Conservation (phyloP, 2,329 filamentous ascomycete genomes). For the Bipolaris cookei region DNA sequence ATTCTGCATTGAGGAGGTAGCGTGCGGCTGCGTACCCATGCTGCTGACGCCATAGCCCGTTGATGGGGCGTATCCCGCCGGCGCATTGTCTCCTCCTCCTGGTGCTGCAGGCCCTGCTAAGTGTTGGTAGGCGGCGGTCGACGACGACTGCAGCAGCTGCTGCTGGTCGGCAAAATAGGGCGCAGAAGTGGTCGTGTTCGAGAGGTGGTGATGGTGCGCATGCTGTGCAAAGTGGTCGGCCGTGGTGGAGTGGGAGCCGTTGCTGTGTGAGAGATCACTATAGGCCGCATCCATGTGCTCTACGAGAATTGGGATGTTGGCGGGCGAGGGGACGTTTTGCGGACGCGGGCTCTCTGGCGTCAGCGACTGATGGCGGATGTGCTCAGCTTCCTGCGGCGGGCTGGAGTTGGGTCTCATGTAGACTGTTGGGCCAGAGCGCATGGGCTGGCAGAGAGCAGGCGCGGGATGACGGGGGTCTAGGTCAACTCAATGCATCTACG, state of each 20-base stretch:
- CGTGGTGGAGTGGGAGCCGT: constrained; percentile 37
- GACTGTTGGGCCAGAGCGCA: constrained; percentile 36
- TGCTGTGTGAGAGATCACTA: constrained; percentile 69
- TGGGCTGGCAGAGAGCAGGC: constrained; percentile 20
- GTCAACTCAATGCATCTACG: constrained; percentile 31
- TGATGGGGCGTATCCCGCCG: constrained; percentile 33
- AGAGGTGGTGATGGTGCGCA: constrained; percentile 35
- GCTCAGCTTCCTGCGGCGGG: constrained; percentile 62
- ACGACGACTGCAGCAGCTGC: constrained; percentile 5
- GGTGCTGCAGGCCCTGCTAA: constrained; percentile 34
- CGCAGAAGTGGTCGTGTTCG: constrained; percentile 37
- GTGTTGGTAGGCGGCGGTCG: constrained; percentile 27
- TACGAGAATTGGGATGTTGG: constrained; percentile 71
- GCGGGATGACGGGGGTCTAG: constrained; percentile 6
- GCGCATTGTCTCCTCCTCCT: constrained; percentile 30
- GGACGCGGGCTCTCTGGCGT: constrained; percentile 75
- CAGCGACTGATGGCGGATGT: constrained; percentile 69
- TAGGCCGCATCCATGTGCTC: constrained; percentile 75
- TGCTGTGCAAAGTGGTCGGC: constrained; percentile 43
- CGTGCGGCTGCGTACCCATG: constrained; percentile 42
- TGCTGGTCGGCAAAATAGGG: constrained; percentile 41
- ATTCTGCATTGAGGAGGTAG: constrained; percentile 49
- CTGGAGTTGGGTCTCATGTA: constrained; percentile 63
- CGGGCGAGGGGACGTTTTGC: constrained; percentile 69
- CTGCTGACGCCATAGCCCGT: constrained; percentile 33